phyloP scores from a whole-genome alignment of 225 moss, liverwort and hornwort species.

The Rhytidiadelphus loreus region DNA sequence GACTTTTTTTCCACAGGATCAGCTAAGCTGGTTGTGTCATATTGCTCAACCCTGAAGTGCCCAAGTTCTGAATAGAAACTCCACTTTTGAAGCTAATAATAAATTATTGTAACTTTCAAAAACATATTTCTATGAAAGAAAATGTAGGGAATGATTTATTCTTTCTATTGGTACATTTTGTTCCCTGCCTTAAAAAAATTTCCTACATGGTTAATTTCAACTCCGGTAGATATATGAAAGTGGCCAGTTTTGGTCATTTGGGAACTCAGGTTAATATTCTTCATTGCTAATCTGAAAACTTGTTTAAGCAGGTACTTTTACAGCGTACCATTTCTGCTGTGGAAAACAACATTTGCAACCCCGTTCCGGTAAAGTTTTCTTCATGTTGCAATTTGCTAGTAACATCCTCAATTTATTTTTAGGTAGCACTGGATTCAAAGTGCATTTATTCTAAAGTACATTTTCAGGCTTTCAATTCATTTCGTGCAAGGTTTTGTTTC shows the following conservation, averaged over 20 bases:
- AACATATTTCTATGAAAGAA: not conserved
- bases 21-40: not conserved
- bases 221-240: not conserved
- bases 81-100: not conserved
- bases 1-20: not conserved
- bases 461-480: not conserved
- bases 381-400: not conserved
- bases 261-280: not conserved
- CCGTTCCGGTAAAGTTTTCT: constrained; percentile 39
- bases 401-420: not conserved
- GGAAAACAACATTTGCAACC: constrained; percentile 70
- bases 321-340: constrained; percentile 73
- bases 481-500: not conserved
- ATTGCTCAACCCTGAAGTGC: not conserved
- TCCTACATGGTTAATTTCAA: not conserved
- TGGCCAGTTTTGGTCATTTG: not conserved
- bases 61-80: not conserved
- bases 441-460: not conserved
- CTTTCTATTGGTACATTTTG: not conserved
- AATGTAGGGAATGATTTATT: not conserved
- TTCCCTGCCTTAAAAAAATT: not conserved
- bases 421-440: not conserved
- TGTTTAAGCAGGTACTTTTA: constrained; percentile 75
- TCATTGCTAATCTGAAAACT: not conserved
- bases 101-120: not conserved